Base-by-base conservation (phyloP, 352 stramenopile genomes). In the Globisporangium canariense region DNA sequence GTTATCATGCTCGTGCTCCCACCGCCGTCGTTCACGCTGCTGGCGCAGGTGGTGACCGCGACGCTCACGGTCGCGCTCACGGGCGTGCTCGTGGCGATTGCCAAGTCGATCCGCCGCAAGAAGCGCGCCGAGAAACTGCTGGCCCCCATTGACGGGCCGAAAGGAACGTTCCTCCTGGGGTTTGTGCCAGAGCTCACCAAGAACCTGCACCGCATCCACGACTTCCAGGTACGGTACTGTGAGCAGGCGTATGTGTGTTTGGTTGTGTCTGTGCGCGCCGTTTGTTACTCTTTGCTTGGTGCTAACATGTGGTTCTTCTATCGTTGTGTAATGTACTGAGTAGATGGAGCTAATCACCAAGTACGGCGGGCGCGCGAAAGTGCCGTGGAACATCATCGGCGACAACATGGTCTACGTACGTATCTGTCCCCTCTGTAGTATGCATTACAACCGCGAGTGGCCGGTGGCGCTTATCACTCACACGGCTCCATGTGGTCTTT, bases 201-300 rank as follows among this genome's bases (percentile, higher is more conserved):
- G 46, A 66, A 68, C 46, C 18, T 63, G 5, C 20, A 62, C 25
- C 65, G 60, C 58, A 55, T 68, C 18, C 63, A 70, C 55, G 47
- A 68, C 13, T 68, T 64, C 28, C 60, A 60, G 60, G 50, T 58
- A 55, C n/a, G 64, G 74, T 18, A 25, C 22, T 25, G 22, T 25
- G 22, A 25, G 22, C 22, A 25, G 22, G 22, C 22, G 22, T 25
- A 25, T 81, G 22, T 25, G 22, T 25, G 22, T 25, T 25, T 25
- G 22, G 22, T 25, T 25, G 22, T 25, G 22, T 25, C 0, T 25
- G 22, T 25, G 22, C 22, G 22, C 22, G 22, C 22, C 22, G 22
- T 25, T 25, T 25, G 22, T 25, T 25, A 25, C 0, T 25, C 22
- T 25, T 25, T 25, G 22, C 22, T 25, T 25, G 22, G 22, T 25